Evolutionary conservation across 1,284 basidiomycete species (phyloP), one percentile per base, ranked within the genome.

Genomic region (Tilletia caries): DNA sequence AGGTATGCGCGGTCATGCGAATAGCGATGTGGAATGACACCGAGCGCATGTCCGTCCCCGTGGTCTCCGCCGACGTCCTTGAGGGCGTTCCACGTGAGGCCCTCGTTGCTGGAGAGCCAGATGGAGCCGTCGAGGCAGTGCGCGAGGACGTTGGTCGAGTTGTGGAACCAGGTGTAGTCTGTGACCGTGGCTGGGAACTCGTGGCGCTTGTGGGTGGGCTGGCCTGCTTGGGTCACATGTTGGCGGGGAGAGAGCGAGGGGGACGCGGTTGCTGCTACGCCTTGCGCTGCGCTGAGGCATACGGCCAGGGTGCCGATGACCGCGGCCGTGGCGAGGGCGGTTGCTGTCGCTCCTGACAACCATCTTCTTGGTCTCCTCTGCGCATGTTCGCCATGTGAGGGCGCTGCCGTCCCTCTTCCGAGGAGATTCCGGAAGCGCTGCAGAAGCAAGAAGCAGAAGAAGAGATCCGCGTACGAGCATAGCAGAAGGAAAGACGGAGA

Each of bases 31-130:
- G 95, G 90, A 76, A 91, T 91, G 85, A 98, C 91, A 0, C 88
- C 89, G 46, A 97, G 85, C 85, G 95, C 92, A 3, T 86, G 87
- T 2, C 41, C 64, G 46, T 66, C 32, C 2, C 65, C 48, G 23
- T 8, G 18, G n/a, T 46, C 65, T 8, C 43, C 65, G 4, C 48
- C 65, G 32, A 50, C 20, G 44, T 65, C 54, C 52, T 69, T 27
- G 44, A 80, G 75, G 74, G 89, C 89, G 66, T 87, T 87, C 95
- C 95, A 98, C 0, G 89, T 90, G 83, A 92, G 94, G 0, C 95
- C 95, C 83, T 98, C 95, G 82, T 95, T 97, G 79, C 88, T 88
- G 0, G 93, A 96, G 85, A 96, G 93, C 91, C 92, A 98, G 68
- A 97, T 87, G 0, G 88, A 87, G 71, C 89, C 86, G 78, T 97